A percentile compares a stretch with the other conserved stretches of the same genome.
phyloP scores from a whole-genome alignment of 1,284 basidiomycete genomes.

The Pterulicium gracile region DNA sequence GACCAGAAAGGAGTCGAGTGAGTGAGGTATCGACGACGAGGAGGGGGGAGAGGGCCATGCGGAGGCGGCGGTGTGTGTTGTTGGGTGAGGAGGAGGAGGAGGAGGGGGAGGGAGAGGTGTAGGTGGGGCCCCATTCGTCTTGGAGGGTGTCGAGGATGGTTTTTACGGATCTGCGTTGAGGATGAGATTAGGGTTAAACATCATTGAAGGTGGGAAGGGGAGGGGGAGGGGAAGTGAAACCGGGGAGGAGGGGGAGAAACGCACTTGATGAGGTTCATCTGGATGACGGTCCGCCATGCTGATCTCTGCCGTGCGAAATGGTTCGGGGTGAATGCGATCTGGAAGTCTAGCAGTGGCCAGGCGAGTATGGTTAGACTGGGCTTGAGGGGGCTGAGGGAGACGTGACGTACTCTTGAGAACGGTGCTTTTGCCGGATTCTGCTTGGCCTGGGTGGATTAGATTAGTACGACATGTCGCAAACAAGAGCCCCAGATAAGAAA shows the following conservation, averaged over 20 bases:
- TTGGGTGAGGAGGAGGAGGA: slow-evolving; percentile 15
- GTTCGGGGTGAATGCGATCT: slow-evolving; percentile 49
- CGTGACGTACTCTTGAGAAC: slow-evolving; percentile 43
- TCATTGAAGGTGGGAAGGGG: slow-evolving; percentile 2
- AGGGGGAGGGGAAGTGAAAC: no score
- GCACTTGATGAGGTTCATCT: slow-evolving; percentile 57
- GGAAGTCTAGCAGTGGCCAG: no score
- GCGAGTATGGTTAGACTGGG: no score
- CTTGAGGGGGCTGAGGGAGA: no score
- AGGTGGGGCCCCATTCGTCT: slow-evolving; percentile 28
- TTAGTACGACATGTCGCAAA: no score
- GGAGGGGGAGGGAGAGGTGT: slow-evolving; percentile 13
- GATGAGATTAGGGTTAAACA: not conserved
- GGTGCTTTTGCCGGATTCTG: slow-evolving; percentile 32
- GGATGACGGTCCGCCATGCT: slow-evolving; percentile 54
- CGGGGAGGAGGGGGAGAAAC: no score
- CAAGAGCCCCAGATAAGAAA: no score
- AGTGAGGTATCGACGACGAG: slow-evolving; percentile 47
- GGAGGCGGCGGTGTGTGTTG: slow-evolving; percentile 30
- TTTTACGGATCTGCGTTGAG: slow-evolving; percentile 38
- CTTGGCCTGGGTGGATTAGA: slow-evolving; percentile 1
- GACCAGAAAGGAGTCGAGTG: slow-evolving; percentile 27
- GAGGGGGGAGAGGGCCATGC: slow-evolving; percentile 46
- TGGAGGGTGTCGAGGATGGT: slow-evolving; percentile 38
- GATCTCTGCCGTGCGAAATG: slow-evolving; percentile 30